phyloP scores from a whole-genome alignment of 805 yeast genomes.

The Pichia paraexigua region DNA sequence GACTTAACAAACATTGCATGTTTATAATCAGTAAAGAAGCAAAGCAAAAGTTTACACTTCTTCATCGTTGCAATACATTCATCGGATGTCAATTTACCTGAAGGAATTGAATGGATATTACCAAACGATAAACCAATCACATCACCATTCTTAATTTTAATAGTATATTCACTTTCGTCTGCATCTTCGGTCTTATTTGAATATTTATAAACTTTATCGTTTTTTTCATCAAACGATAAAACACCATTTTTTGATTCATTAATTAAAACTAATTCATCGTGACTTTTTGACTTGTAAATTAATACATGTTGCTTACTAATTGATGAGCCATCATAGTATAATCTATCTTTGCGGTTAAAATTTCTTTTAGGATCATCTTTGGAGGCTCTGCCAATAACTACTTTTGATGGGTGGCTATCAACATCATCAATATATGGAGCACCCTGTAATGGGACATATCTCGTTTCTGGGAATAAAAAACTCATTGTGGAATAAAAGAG shows the following conservation, averaged over 20 bases:
- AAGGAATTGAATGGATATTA: background rate
- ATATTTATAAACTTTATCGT: background rate
- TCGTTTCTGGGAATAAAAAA: background rate
- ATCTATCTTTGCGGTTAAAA: slow-evolving; percentile 4
- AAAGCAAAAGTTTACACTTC: slow-evolving; percentile 1
- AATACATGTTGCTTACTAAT: slow-evolving; percentile 21
- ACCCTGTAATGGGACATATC: background rate
- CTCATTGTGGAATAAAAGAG: background rate
- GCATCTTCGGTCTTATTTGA: background rate
- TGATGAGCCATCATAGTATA: slow-evolving; percentile 18
- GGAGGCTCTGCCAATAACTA: slow-evolving; percentile 15
- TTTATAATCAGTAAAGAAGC: background rate
- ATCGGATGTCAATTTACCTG: background rate
- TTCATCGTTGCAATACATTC: background rate
- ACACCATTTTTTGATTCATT: slow-evolving; percentile 11
- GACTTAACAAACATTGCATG: background rate
- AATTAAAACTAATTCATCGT: background rate
- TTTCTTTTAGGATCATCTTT: slow-evolving; percentile 7
- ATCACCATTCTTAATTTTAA: slow-evolving; percentile 2
- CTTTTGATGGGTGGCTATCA: background rate
- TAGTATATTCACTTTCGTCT: background rate
- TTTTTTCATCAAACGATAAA: background rate
- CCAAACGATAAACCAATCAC: slow-evolving; percentile 1
- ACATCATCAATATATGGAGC: background rate
- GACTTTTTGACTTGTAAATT: background rate